phyloP scores from a whole-genome alignment of 495 filamentous ascomycete species.

The Aspergillus conjunctus region DNA sequence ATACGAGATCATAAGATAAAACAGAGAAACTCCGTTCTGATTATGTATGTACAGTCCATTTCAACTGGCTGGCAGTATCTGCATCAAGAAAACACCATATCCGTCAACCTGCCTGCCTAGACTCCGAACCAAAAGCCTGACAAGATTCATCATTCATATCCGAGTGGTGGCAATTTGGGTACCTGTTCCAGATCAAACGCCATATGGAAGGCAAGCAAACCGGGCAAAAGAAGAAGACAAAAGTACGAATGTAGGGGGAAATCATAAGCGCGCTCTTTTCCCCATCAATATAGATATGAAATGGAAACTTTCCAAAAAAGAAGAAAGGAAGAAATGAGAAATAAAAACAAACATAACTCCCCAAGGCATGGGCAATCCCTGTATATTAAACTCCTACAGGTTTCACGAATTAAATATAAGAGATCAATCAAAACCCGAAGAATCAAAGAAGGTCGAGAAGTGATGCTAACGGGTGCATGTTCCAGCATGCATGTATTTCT shows the following conservation, averaged over 20 bases:
- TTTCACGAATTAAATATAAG: slow-evolving; percentile 14
- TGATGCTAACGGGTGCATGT: slow-evolving; percentile 15
- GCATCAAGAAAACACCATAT: slow-evolving; percentile 18
- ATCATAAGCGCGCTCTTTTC: background rate
- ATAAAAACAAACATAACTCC: background rate
- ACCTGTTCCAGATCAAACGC: slow-evolving; percentile 33
- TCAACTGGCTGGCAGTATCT: slow-evolving; percentile 23
- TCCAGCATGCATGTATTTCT: slow-evolving; percentile 21
- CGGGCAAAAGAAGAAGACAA: slow-evolving; percentile 7
- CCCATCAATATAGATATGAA: slow-evolving; percentile 2
- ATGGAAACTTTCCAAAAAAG: background rate
- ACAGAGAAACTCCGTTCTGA: slow-evolving; percentile 17
- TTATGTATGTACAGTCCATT: slow-evolving; percentile 36
- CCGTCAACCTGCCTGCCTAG: slow-evolving; percentile 13
- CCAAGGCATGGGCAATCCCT: slow-evolving; percentile 16
- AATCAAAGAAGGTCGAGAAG: slow-evolving; percentile 13
- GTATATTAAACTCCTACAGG: slow-evolving; percentile 17
- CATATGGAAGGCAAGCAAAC: slow-evolving; percentile 10
- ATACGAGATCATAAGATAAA: background rate
- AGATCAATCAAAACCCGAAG: slow-evolving; percentile 9
- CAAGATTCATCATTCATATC: slow-evolving; percentile 24
- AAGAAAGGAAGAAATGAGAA: background rate
- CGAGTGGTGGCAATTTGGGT: slow-evolving; percentile 40
- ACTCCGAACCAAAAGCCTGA: slow-evolving; percentile 20
- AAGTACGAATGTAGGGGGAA: slow-evolving; percentile 1